Conservation (phyloP, 306 rosid species). For the Sesbania bispinosa region DNA sequence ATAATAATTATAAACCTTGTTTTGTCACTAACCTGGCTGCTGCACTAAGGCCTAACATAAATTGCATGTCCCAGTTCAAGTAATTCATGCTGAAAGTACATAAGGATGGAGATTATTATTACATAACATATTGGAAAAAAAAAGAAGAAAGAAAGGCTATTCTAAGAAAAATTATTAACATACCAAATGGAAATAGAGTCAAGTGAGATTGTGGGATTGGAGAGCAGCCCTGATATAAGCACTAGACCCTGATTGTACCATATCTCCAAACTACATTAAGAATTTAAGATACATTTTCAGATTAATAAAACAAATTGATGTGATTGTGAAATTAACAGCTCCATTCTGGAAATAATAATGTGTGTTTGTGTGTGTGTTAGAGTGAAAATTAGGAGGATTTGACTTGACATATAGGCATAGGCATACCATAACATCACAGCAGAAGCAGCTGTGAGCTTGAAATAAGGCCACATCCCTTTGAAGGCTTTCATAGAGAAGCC, state of each 20-base stretch:
- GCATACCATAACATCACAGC: conserved; percentile 63
- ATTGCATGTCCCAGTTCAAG: conserved; percentile 60
- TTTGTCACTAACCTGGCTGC: conserved; percentile 58
- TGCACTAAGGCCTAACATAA: conserved; percentile 67
- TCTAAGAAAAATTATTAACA: conserved; percentile 23
- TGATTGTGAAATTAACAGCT: neutral
- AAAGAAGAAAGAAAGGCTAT: neutral
- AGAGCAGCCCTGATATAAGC: conserved; percentile 68
- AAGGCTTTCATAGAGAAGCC: conserved; percentile 62
- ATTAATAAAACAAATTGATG: neutral
- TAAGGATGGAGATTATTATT: neutral
- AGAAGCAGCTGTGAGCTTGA: conserved; percentile 64
- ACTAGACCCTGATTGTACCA: conserved; percentile 83
- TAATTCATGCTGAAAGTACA: conserved; percentile 59
- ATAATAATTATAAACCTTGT: neutral
- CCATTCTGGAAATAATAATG: neutral
- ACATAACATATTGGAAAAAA: neutral
- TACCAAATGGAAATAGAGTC: conserved; percentile 58
- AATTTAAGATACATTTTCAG: neutral
- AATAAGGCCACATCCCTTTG: conserved; percentile 69
- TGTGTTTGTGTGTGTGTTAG: neutral
- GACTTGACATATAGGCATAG: neutral
- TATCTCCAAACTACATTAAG: conserved; percentile 64
- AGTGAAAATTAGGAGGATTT: neutral
- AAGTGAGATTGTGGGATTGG: conserved; percentile 59